Base-by-base conservation (phyloP, 2,329 filamentous ascomycete species). In the Metarhizium rileyi region DNA sequence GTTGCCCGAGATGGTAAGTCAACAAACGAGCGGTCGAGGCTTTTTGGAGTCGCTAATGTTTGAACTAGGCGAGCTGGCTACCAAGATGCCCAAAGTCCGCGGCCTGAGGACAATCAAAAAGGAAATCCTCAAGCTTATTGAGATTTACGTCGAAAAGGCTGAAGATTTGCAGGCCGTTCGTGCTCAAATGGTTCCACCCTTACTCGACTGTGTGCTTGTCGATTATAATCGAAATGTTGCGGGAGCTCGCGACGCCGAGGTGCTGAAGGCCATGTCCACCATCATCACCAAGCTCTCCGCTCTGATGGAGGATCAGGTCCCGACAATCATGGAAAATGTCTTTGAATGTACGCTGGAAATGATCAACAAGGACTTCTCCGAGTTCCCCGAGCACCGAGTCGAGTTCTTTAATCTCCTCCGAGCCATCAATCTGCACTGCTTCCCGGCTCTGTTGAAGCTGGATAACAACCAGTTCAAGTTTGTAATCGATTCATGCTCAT, bases 301-400 rank as follows among this genome's bases (percentile, higher is more conserved):
- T 57, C 76, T 97, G 63, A 98, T 98, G 94, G 93, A 97, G 66
- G 93, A 97, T 64, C 93, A 97, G 69, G 89, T 98, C 41, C 90
- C 93, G 9, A 85, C 85, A 45, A 97, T 98, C 63, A 95, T 98
- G 87, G 90, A 97, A 68, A 94, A 91, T 58, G 89, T 98, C 25
- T 98, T 98, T 61, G 91, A 97, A 69, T 97, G 91, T 74, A 98
- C 93, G 3, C 76, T 98, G 50, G 90, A 95, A 62, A 98, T 98
- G 93, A 98, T 98, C 73, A 98, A 97, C 80, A 98, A 98, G 73
- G 93, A 98, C 69, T 98, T 98, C 70, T 96, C 94, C 44, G 93
- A 98, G 65, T 98, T 95, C 67, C 93, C 93, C 0, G 93, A 98
- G 67, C 93, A 98, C 66, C 86, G 94, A 51, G 93, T 98, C n/a